Percentiles rank a stretch among this genome's conserved stretches.
phyloP scores from a whole-genome alignment of 2,329 filamentous ascomycete genomes.

The Xylariomycetidae sp. region DNA sequence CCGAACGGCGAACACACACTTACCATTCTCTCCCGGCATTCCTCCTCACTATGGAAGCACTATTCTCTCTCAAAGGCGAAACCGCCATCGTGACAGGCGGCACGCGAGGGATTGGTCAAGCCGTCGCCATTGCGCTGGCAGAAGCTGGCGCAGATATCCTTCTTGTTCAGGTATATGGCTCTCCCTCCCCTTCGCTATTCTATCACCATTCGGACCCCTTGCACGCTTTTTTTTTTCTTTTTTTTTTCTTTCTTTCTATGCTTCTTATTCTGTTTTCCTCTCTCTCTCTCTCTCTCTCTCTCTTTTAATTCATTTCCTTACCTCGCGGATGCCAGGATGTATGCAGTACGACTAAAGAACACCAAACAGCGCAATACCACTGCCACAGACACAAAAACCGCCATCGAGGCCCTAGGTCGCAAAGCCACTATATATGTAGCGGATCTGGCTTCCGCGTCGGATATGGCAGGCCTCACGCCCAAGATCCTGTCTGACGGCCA shows the following conservation, averaged over 20 bases:
- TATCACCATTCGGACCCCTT: background rate
- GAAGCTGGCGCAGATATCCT: conserved; percentile 56
- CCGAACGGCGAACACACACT: too few relatives aligned
- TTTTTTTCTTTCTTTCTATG: background rate
- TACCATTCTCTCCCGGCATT: too few relatives aligned
- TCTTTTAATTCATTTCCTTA: background rate
- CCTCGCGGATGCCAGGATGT: background rate
- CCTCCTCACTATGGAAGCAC: conserved; percentile 19
- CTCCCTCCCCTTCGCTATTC: background rate
- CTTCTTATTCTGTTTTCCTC: background rate
- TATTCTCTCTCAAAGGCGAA: conserved; percentile 53
- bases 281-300: background rate
- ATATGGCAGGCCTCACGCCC: conserved; percentile 58
- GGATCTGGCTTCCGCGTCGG: conserved; percentile 59
- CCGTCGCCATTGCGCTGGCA: conserved; percentile 52
- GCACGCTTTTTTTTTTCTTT: background rate
- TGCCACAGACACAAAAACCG: conserved; percentile 49
- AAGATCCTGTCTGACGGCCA: conserved; percentile 57
- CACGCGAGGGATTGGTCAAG: conserved; percentile 54
- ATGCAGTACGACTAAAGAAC: background rate
- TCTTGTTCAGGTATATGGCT: conserved; percentile 43
- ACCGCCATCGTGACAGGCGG: conserved; percentile 55
- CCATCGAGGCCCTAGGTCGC: conserved; percentile 61
- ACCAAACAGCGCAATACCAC: conserved; percentile 36
- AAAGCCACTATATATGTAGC: conserved; percentile 64